phyloP scores from a whole-genome alignment of 805 yeast species.

The Zygotorulaspora danielsina region DNA sequence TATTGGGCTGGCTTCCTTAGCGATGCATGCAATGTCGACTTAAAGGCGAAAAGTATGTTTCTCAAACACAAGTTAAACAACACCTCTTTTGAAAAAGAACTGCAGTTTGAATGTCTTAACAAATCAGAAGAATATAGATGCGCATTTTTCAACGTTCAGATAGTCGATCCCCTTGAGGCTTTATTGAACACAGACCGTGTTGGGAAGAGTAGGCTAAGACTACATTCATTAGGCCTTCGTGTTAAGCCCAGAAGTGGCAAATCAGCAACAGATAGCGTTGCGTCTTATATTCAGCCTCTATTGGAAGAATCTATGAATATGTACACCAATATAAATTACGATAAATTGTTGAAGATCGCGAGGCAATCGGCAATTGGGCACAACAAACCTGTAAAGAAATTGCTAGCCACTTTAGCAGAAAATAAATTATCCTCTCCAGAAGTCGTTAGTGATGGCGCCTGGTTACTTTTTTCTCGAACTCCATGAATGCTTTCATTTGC shows the following conservation, averaged over 20 bases:
- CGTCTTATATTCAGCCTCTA: conserved; percentile 21
- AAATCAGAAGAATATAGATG: conserved; percentile 9
- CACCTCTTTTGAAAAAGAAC: conserved; percentile 6
- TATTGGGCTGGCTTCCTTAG: conserved; percentile 14
- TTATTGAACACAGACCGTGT: conserved; percentile 3
- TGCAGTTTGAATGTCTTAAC: conserved; percentile 1
- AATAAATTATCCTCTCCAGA: conserved; percentile 16
- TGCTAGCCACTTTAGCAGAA: conserved; percentile 19
- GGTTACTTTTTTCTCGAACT: conserved; percentile 19
- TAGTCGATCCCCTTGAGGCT: conserved; percentile 5
- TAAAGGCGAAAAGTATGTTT: conserved; percentile 1
- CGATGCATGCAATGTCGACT: background rate
- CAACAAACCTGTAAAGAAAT: conserved; percentile 10
- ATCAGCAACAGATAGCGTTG: conserved; percentile 3
- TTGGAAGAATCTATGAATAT: conserved; percentile 24
- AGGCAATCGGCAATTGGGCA: conserved; percentile 9
- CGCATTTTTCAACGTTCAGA: conserved; percentile 7
- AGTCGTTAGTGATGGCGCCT: conserved; percentile 11
- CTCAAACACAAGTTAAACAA: conserved; percentile 8
- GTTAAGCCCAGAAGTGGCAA: conserved; percentile 2
- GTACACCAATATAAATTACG: conserved; percentile 26
- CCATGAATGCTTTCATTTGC: too few relatives aligned
- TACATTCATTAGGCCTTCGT: conserved; percentile 12
- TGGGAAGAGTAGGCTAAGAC: conserved; percentile 4
- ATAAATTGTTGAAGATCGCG: conserved; percentile 27